Percentiles rank a stretch among this genome's conserved stretches.
These are phyloP conservation scores for Sideroxylon spinosum DNA, from an alignment of 179 eudicot genomes.

Conservation along the genomic window DNA sequence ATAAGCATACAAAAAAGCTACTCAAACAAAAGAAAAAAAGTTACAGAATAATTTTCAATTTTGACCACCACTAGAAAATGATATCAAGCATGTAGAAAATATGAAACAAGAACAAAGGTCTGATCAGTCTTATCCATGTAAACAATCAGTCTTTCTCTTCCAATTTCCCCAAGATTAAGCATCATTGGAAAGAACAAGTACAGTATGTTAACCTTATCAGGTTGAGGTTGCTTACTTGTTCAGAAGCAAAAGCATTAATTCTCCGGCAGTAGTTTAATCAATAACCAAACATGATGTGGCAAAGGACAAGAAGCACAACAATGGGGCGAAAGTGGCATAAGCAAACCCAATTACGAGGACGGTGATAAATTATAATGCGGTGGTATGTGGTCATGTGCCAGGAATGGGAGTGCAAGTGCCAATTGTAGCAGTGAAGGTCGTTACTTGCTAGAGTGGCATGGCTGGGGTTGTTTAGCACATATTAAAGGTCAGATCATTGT, in stretches of 20 bases:
- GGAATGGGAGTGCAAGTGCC: neutral
- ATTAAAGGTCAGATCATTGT: neutral
- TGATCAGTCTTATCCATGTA: neutral
- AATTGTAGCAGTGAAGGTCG: neutral
- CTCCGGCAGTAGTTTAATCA: neutral
- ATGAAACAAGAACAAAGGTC: neutral
- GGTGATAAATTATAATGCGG: neutral
- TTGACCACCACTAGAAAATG: neutral
- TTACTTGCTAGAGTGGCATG: neutral
- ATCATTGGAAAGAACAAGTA: neutral
- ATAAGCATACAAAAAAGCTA: neutral
- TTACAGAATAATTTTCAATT: neutral
- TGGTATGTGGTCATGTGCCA: neutral
- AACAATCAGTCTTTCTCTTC: neutral
- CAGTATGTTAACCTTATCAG: neutral
- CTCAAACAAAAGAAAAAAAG: neutral
- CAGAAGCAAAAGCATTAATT: neutral
- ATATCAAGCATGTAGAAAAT: conserved; percentile 1
- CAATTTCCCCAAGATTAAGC: neutral
- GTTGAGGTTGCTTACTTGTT: neutral
- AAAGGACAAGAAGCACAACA: neutral
- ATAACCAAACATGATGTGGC: neutral
- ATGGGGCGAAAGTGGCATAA: neutral
- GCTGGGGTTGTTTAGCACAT: conserved; percentile 5
- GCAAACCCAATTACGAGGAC: neutral